These are phyloP conservation scores for Rhytidiadelphus loreus DNA, from an alignment of 225 moss, liverwort and hornwort species.

Conservation along the genomic window DNA sequence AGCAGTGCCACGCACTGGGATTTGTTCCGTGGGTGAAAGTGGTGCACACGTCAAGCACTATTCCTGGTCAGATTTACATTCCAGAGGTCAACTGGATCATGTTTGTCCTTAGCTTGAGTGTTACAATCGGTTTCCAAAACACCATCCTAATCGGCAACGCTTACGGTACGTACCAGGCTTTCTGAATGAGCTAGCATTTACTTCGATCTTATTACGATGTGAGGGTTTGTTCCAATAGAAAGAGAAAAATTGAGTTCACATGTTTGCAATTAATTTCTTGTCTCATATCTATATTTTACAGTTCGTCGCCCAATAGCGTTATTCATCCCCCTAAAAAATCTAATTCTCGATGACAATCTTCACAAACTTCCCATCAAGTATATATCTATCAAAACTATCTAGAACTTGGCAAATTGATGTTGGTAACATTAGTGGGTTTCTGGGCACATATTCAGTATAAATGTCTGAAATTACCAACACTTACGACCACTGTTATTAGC, in stretches of 20 bases:
- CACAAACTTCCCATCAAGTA: background rate
- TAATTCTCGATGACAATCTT: background rate
- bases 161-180: conserved; percentile 47
- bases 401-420: background rate
- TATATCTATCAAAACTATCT: background rate
- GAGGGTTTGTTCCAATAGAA: background rate
- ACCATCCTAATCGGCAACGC: conserved; percentile 69
- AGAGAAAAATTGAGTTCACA: background rate
- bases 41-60: conserved; percentile 64
- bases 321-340: background rate
- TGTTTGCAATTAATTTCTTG: background rate
- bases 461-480: background rate
- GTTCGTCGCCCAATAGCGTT: background rate
- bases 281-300: background rate
- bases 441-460: background rate
- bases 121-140: conserved; percentile 57
- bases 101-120: conserved; percentile 50
- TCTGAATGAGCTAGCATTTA: background rate
- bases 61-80: conserved; percentile 73
- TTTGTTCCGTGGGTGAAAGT: conserved; percentile 82
- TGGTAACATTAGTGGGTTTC: background rate
- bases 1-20: conserved; percentile 68
- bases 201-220: background rate
- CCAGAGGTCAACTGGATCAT: conserved; percentile 85
- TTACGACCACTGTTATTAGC: background rate